Evolutionary conservation across 1,284 basidiomycete species (phyloP).

Genomic region (Leccinum subspadiceum): DNA sequence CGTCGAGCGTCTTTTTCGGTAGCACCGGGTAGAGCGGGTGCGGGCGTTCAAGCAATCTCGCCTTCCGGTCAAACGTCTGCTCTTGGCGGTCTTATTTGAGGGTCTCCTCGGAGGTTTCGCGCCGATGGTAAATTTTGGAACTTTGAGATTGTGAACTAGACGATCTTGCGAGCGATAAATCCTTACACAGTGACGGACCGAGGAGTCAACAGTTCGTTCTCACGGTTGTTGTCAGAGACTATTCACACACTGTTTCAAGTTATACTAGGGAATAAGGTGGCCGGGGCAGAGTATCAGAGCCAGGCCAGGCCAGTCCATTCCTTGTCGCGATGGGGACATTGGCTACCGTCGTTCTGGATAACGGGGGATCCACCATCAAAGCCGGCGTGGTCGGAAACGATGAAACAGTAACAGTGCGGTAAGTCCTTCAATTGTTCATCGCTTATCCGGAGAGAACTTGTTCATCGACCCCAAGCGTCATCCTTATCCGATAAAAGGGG

Average conservation of each 20-base stretch:
- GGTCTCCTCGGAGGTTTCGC: slow-evolving; percentile 16
- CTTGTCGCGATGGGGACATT: slow-evolving; percentile 37
- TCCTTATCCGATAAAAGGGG: slow-evolving; percentile 75
- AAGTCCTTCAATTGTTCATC: slow-evolving; percentile 5
- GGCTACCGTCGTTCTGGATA: slow-evolving; percentile 73
- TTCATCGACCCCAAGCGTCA: slow-evolving; percentile 46
- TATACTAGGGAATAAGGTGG: not conserved
- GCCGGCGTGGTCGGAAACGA: slow-evolving; percentile 48
- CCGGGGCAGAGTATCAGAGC: not conserved
- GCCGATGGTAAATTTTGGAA: slow-evolving; percentile 2
- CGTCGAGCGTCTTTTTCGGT: slow-evolving; percentile 91
- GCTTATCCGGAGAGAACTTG: slow-evolving; percentile 1
- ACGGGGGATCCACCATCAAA: slow-evolving; percentile 83
- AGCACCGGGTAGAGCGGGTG: slow-evolving; percentile 79
- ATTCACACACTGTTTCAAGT: not conserved
- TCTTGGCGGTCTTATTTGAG: slow-evolving; percentile 16
- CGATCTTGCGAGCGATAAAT: slow-evolving; percentile 2
- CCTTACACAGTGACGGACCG: not conserved
- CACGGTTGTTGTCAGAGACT: slow-evolving; percentile 10
- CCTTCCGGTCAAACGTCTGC: slow-evolving; percentile 12
- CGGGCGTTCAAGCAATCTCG: not conserved
- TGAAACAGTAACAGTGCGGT: slow-evolving; percentile 23
- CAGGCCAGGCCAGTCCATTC: not conserved
- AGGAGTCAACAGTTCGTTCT: slow-evolving; percentile 7
- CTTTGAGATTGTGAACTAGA: not conserved